Percentiles rank a stretch among this genome's conserved stretches.
These are phyloP conservation scores for Mrakia frigida DNA, from an alignment of 768 basidiomycete species.

Conservation along the genomic window DNA sequence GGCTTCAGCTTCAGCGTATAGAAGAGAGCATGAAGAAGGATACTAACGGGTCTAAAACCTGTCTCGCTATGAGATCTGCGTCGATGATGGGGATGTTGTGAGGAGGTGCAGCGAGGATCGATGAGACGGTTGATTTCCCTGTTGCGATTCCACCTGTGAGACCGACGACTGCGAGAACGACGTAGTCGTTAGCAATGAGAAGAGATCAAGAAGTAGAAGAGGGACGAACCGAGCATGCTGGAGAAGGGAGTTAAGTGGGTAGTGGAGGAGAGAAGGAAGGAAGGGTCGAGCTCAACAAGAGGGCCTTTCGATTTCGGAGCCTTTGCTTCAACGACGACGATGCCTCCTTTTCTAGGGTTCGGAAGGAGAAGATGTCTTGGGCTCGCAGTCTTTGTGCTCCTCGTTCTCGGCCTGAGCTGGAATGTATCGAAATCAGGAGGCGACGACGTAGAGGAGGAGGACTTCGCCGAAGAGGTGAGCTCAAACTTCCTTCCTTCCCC, in stretches of 20 bases:
- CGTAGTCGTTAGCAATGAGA: background rate
- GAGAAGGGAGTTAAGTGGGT: background rate
- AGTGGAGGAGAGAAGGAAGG: background rate
- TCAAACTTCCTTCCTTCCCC: background rate
- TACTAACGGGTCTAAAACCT: constrained; percentile 64
- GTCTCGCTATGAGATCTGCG: constrained; percentile 80
- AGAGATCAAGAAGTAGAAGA: background rate
- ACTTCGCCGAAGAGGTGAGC: constrained; percentile 3
- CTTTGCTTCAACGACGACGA: background rate
- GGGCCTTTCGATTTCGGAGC: background rate
- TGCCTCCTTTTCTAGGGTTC: background rate
- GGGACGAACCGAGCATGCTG: constrained; percentile 8
- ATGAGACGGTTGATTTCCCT: constrained; percentile 86
- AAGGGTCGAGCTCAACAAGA: background rate
- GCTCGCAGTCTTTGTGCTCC: background rate
- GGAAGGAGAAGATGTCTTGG: background rate
- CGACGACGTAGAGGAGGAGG: background rate
- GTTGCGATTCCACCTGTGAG: constrained; percentile 95
- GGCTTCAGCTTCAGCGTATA: background rate
- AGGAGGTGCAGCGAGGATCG: constrained; percentile 54
- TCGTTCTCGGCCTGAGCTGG: background rate
- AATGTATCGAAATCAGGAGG: background rate
- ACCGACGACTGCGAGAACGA: constrained; percentile 63
- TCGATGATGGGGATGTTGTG: constrained; percentile 79
- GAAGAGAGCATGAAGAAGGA: background rate